phyloP scores from a whole-genome alignment of 1,284 basidiomycete genomes.

The Megacollybia platyphylla region DNA sequence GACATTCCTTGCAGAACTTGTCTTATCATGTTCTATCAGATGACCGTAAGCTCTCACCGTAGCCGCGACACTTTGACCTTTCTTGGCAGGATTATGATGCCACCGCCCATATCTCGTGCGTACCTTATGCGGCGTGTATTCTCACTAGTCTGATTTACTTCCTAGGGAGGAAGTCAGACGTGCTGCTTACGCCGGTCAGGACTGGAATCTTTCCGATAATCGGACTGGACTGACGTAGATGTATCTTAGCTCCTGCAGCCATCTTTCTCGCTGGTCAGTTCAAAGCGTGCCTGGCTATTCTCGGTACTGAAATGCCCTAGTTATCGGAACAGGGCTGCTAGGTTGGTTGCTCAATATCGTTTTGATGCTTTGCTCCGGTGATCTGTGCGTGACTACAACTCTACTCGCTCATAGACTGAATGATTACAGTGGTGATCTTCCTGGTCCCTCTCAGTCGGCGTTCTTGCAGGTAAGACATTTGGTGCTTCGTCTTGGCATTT shows the following conservation, averaged over 20 bases:
- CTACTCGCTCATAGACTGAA: neutral
- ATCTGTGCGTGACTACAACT: conserved; percentile 30
- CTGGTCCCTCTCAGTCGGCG: conserved; percentile 54
- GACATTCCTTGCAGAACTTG: conserved; percentile 1
- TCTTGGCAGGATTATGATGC: conserved; percentile 46
- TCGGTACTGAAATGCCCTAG: conserved; percentile 17
- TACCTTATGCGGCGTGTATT: conserved; percentile 6
- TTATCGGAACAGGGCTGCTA: conserved; percentile 71
- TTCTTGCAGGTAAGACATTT: conserved; percentile 41
- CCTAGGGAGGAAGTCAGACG: conserved; percentile 76
- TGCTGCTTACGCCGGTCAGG: conserved; percentile 71
- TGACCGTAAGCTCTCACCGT: conserved; percentile 38
- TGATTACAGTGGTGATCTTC: conserved; percentile 38
- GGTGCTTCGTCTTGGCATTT: neutral
- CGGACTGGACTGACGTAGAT: conserved; percentile 4
- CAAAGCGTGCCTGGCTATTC: conserved; percentile 1
- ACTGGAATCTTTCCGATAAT: neutral
- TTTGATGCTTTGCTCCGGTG: conserved; percentile 70
- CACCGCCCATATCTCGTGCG: conserved; percentile 81
- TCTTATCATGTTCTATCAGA: conserved; percentile 21
- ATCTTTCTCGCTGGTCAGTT: conserved; percentile 69
- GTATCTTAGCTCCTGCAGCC: conserved; percentile 50
- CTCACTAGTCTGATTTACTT: neutral
- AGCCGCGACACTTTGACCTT: neutral
- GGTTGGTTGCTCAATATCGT: conserved; percentile 82